Evolutionary conservation across 352 stramenopile genomes (phyloP), one percentile per base, ranked within the genome.

Genomic region (Phytophthora brassicae): DNA sequence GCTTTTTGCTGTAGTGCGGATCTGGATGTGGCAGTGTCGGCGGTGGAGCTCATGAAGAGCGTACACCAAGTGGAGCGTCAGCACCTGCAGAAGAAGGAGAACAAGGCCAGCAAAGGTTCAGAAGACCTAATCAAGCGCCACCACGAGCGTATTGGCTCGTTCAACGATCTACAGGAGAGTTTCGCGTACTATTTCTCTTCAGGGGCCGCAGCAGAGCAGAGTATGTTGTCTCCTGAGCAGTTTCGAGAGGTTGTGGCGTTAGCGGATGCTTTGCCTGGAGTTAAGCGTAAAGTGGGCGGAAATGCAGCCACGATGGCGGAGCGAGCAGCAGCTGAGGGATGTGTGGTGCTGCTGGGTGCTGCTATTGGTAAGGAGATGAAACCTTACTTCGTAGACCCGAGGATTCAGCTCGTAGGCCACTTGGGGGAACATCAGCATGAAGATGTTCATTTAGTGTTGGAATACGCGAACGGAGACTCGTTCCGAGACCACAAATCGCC

Each of bases 1-100:
- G 85, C 85, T 13, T 92, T 92, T 64, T 94, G 85, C 70, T 94
- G 85, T 56, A 92, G 82, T 51, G 85, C 80, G 9, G 85, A 94
- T 44, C 42, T 92, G 39, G 85, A 94, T 33, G 85, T 94, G 20
- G 85, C 82, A 36, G 84, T 94, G 8, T 72, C 78, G 2, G 85
- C 85, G 2, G 81, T 91, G 12, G 81, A 88, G 26, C 72, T 94
- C 51, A 92, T 94, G 83, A 49, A 71, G 36, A 75, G 72, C 22
- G 67, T 90, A 22, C 66, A 81, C 35, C 19, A 70, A 16, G 68
- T 84, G 46, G 76, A 89, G 33, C 53, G 68, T 8, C 64, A 76
- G 38, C 56, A 85, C 41, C 35, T 54, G 39, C 70, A 79, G 41
- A 79, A 77, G 47, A 79, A 72, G 38, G 61, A 49, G 6, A 44